Evolutionary conservation across 495 filamentous ascomycete genomes (phyloP), one percentile per base, ranked within the genome.

Genomic region (Penicillium lividum): DNA sequence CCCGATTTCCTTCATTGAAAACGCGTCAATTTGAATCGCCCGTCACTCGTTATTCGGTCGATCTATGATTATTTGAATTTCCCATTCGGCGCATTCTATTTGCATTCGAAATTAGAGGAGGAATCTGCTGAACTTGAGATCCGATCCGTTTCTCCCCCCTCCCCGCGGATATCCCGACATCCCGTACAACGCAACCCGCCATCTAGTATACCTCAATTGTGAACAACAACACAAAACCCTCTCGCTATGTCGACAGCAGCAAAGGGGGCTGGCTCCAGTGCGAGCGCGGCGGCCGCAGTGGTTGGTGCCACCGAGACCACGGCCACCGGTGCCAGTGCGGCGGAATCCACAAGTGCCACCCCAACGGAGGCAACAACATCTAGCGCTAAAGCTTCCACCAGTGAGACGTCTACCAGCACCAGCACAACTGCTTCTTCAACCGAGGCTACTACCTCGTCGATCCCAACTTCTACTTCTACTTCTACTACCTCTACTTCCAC

Each of bases 391-490:
- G 53, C 62, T 47, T 62, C 67, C 43, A 64, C 53, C 30, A 52
- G 56, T 59, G 60, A 60, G 52, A 57, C 10, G 43, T 56, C 54
- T 31, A 56, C 47, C 66, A 33, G 31, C 58, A 51, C 43, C 54
- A 57, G 40, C 53, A 31, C 53, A 36, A 43, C 44, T 49, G 46
- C 57, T 56, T 30, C 75, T 18, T 54, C 74, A 11, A 67, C 73
- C 15, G 57, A 61, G 31, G 38, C 69, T 6, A 61, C 57, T 31
- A 56, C 68, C 10, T 53, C 71, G 13, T 13, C 53, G 9, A 25
- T 30, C 28, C 62, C 63, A 13, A 62, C 75, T 11, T 46, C 57
- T 18, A 3, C 55, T 16, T 38, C 59, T 5, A 48, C 53, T 7
- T 54, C 58, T 51, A 53, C 62, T 11, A 45, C 66, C 27, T 46